These are phyloP conservation scores for Xylaria multiplex DNA, from an alignment of 2,329 filamentous ascomycete genomes.

Conservation along the genomic window DNA sequence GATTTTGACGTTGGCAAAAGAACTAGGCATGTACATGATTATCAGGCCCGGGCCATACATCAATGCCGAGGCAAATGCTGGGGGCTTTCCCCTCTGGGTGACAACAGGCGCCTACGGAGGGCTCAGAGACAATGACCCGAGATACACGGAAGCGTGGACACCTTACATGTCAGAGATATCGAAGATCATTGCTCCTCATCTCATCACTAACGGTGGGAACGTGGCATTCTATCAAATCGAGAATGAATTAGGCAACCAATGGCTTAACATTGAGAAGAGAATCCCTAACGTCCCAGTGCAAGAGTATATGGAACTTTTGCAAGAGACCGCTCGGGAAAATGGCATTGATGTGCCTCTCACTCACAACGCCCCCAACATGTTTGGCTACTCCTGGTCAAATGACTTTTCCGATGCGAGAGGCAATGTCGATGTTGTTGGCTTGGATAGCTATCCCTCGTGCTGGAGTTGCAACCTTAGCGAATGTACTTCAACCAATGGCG, in stretches of 20 bases:
- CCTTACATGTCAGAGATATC: conserved; percentile 64
- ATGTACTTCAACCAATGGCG: conserved; percentile 68
- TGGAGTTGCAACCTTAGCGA: conserved; percentile 72
- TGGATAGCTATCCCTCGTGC: conserved; percentile 66
- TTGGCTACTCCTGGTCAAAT: conserved; percentile 65
- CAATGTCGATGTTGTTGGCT: conserved; percentile 62
- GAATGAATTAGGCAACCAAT: conserved; percentile 62
- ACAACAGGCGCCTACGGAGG: conserved; percentile 68
- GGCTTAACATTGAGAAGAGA: conserved; percentile 53
- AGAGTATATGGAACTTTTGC: conserved; percentile 67
- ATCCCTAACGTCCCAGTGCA: conserved; percentile 60
- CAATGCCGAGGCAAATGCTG: conserved; percentile 71
- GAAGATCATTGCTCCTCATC: conserved; percentile 61
- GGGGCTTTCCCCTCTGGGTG: conserved; percentile 70
- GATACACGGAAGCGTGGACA: conserved; percentile 63
- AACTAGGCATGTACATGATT: conserved; percentile 65
- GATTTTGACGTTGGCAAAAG: conserved; percentile 63
- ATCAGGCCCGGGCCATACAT: conserved; percentile 69
- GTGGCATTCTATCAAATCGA: conserved; percentile 67
- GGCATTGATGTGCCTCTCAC: conserved; percentile 68
- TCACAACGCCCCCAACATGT: conserved; percentile 69
- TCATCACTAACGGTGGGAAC: conserved; percentile 67
- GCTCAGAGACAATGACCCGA: conserved; percentile 62
- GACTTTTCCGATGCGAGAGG: conserved; percentile 67
- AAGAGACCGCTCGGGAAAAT: conserved; percentile 62